Base-by-base conservation (phyloP, 495 filamentous ascomycete genomes). In the Talaromyces proteolyticus region DNA sequence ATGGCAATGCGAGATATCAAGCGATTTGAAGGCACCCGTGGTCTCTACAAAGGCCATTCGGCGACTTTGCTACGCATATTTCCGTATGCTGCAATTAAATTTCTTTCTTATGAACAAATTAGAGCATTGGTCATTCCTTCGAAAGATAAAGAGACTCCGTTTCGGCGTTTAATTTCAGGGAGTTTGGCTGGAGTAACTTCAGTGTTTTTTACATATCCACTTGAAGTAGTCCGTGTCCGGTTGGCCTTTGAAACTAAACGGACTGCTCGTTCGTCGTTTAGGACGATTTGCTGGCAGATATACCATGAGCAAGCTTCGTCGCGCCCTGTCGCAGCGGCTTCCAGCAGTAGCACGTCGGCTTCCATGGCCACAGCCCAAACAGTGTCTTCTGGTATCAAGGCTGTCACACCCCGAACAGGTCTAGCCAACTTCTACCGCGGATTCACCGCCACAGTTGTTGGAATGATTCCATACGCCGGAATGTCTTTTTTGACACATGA, bases 401-500 rank as follows among this genome's bases (percentile, higher is more conserved):
- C 68, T 7, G 66, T 66, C 7, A 74, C 79, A 0, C 82, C 87
- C 0, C 74, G 74, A 23, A 76, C 75, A 8, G 91, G 94, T 0
- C 59, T 96, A 0, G 66, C 80, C 38, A 97, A 97, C 65, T 98
- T 98, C 67, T 98, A 95, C 64, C 85, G 93, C 25, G 93, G 93
- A 12, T 98, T 97, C 63, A 82, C 81, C 0, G 85, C 92, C 0
- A 97, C 93, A 0, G 63, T 98, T 12, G 69, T 88, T 34, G 93
- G 93, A 42, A 98, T 98, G 92, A 63, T 98, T 12, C 93, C 93
- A 3, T 98, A 98, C 57, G 93, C 94, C 12, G 93, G 93, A 44
- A 82, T 94, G 59, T 96, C 91, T n/a, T 98, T 98, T 74, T 79
- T 97, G 25, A 94, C 89, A 0, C 93, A 98, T 65, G 93, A 98